phyloP scores from a whole-genome alignment of 2,329 filamentous ascomycete genomes.

The Helminthosporium solani region DNA sequence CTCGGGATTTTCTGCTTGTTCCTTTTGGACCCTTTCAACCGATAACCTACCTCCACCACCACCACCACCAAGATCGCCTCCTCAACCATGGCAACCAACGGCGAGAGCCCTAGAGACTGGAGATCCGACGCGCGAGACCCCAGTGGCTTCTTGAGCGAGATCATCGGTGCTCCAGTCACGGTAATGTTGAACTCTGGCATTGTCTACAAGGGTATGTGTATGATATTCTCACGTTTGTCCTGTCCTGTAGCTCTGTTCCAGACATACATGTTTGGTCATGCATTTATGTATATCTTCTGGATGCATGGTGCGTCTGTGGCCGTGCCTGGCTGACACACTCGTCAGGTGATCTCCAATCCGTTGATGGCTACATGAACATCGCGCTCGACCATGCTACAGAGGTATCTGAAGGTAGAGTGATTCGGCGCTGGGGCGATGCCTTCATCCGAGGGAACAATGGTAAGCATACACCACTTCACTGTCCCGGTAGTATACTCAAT shows the following conservation, averaged over 20 bases:
- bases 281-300: too few relatives aligned
- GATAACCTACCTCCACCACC: too few relatives aligned
- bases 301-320: too few relatives aligned
- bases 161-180: constrained; percentile 89
- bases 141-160: constrained; percentile 87
- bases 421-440: constrained; percentile 85
- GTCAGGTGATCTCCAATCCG: constrained; percentile 87
- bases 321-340: too few relatives aligned
- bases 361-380: constrained; percentile 99
- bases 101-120: constrained; percentile 59
- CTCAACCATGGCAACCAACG: constrained; percentile 52
- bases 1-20: too few relatives aligned
- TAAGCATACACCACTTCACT: constrained; percentile 38
- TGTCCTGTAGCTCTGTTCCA: too few relatives aligned
- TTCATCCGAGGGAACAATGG: constrained; percentile 97
- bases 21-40: too few relatives aligned
- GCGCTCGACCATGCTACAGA: constrained; percentile 94
- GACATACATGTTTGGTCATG: too few relatives aligned
- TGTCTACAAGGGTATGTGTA: constrained; percentile 80
- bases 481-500: not conserved
- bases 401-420: constrained; percentile 80
- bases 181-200: constrained; percentile 99
- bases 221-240: not conserved
- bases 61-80: not conserved
- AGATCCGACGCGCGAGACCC: constrained; percentile 81